Evolutionary conservation across 768 basidiomycete species (phyloP), one percentile per base, ranked within the genome.

Genomic region (Naematelia aurantialba): DNA sequence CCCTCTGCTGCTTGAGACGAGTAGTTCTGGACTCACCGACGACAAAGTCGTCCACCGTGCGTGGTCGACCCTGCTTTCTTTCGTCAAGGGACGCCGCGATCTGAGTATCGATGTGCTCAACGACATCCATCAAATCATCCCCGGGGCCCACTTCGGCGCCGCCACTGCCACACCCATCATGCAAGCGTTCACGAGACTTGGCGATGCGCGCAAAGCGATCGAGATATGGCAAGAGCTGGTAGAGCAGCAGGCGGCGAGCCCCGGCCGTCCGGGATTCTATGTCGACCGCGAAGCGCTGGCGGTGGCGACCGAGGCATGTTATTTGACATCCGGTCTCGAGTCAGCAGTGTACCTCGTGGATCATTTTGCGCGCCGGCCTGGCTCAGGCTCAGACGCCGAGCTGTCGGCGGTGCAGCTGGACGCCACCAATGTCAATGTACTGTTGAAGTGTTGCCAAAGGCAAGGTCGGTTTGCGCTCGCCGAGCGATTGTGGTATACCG

Each of bases 401-500:
- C n/a, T n/a, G 17, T 17, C 17, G 34, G 34, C 34, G 8, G 17
- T 39, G 17, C 34, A 39, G 8, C 34, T 39, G 8, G 34, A 39
- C 17, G 34, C 34, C 17, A 39, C 34, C 34, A 68, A 68, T 25
- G 47, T 70, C 49, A 68, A 73, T 50, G 55, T 62, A 12, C 58
- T 73, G 10, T 47, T 73, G 13, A 31, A 59, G 19, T 44, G 52
- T 1, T 73, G 68, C 49, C 44, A 51, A 17, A 21, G 25, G 2
- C 34, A 29, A 11, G 50, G 58, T 2, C 27, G 30, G 13, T 62
- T 65, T 14, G 53, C 53, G 14, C 34, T 67, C 0, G 65, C 71
- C 1, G 57, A 68, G 14, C 58, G 69, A 13, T 67, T 89, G 1
- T 91, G 87, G 86, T 84, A 86, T n/a, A 76, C 84, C 24, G 83